phyloP scores from a whole-genome alignment of 2,329 filamentous ascomycete genomes.

The Aspergillus amoenus region DNA sequence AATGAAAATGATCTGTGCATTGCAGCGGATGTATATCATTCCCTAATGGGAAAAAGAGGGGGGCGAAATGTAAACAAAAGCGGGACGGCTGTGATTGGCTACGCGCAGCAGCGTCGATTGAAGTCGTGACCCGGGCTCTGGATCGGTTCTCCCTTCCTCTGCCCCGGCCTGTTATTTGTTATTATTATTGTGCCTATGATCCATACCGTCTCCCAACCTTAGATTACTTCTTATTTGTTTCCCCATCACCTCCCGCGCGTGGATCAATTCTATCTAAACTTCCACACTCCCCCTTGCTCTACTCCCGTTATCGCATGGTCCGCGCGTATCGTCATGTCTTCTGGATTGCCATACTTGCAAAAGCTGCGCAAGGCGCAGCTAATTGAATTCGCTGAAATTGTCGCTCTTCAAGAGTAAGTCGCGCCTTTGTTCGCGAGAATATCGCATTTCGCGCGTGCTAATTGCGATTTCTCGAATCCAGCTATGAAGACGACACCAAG shows the following conservation, averaged over 20 bases:
- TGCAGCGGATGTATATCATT: not conserved
- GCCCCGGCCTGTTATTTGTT: slow-evolving; percentile 10
- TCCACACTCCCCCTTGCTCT: slow-evolving; percentile 7
- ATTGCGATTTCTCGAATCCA: slow-evolving; percentile 33
- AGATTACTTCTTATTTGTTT: slow-evolving; percentile 2
- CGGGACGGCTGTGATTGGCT: slow-evolving; percentile 10
- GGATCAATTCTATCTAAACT: slow-evolving; percentile 1
- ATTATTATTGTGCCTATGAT: slow-evolving; percentile 1
- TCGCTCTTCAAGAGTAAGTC: slow-evolving; percentile 72
- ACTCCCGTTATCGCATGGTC: slow-evolving; percentile 45
- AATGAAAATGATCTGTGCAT: too few species aligned
- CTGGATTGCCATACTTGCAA: slow-evolving; percentile 70
- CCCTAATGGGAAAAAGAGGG: slow-evolving; percentile 4
- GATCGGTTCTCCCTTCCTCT: slow-evolving; percentile 14
- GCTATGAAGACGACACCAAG: slow-evolving; percentile 72
- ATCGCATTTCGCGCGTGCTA: not conserved
- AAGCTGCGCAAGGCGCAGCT: slow-evolving; percentile 81
- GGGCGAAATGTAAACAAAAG: slow-evolving; percentile 24
- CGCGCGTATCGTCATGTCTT: slow-evolving; percentile 56
- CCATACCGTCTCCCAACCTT: not conserved
- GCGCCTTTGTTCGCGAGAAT: slow-evolving; percentile 6
- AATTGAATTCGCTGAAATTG: slow-evolving; percentile 67
- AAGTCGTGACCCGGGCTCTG: not conserved
- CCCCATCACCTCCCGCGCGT: not conserved
- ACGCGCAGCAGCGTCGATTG: not conserved